Conservation (phyloP, 1,284 basidiomycete species). For the Ustilago esculenta region DNA sequence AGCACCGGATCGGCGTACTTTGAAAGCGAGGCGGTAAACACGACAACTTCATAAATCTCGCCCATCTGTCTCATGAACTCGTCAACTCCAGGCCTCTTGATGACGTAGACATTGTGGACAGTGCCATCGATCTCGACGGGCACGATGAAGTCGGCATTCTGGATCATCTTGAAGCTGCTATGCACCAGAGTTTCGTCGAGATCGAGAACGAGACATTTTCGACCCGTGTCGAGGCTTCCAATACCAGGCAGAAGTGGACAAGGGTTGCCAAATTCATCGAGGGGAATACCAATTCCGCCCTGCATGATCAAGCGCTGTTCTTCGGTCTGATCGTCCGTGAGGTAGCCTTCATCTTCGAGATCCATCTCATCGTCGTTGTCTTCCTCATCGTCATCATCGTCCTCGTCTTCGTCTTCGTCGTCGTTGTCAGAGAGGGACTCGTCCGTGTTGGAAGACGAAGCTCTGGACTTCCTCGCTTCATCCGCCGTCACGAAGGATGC, state of each 20-base stretch:
- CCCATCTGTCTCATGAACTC: slow-evolving; percentile 97
- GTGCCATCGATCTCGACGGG: slow-evolving; percentile 98
- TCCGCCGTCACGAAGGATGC: slow-evolving; percentile 71
- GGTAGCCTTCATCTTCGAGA: slow-evolving; percentile 68
- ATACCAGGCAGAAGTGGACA: slow-evolving; percentile 83
- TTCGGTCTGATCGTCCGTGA: slow-evolving; percentile 74
- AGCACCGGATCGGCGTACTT: slow-evolving; percentile 99
- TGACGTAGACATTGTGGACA: slow-evolving; percentile 98
- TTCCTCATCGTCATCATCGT: slow-evolving; percentile 25
- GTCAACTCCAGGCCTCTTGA: slow-evolving; percentile 98
- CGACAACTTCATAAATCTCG: slow-evolving; percentile 95
- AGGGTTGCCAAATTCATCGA: slow-evolving; percentile 84
- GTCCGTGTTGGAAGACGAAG: slow-evolving; percentile 1
- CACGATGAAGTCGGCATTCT: slow-evolving; percentile 89
- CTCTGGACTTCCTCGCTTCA: slow-evolving; percentile 12
- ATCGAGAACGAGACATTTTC: slow-evolving; percentile 90
- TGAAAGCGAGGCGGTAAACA: slow-evolving; percentile 96
- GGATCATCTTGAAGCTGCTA: slow-evolving; percentile 68
- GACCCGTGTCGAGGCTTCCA: slow-evolving; percentile 76
- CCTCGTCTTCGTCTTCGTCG: background rate
- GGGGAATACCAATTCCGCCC: slow-evolving; percentile 83
- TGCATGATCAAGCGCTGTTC: slow-evolving; percentile 81
- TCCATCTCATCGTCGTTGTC: slow-evolving; percentile 65
- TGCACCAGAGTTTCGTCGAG: slow-evolving; percentile 95
- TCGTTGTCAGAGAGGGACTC: slow-evolving; percentile 7